Conservation (phyloP, 208 protist genomes). For the Blastocrithidia nonstop region DNA sequence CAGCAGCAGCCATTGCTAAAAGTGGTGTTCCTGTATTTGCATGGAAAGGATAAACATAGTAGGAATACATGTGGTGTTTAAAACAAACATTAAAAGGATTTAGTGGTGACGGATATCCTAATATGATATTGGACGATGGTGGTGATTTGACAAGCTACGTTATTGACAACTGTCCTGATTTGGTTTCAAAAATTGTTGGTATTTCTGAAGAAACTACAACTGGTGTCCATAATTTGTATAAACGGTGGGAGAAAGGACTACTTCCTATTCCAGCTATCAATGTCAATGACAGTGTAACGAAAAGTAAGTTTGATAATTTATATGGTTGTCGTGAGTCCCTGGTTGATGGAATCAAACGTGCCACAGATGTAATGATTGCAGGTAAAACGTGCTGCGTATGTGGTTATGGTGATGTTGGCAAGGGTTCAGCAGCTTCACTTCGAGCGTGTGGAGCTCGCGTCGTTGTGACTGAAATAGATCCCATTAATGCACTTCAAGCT, state of each 20-base stretch:
- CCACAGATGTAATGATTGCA: slow-evolving; percentile 99
- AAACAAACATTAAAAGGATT: slow-evolving; percentile 86
- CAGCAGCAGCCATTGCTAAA: slow-evolving; percentile 76
- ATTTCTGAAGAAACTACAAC: slow-evolving; percentile 99
- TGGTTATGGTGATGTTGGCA: slow-evolving; percentile 99
- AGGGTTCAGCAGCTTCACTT: slow-evolving; percentile 95
- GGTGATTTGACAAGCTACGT: slow-evolving; percentile 98
- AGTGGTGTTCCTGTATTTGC: slow-evolving; percentile 95
- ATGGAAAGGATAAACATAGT: slow-evolving; percentile 99
- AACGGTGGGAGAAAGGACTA: slow-evolving; percentile 87
- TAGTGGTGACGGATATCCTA: slow-evolving; percentile 73
- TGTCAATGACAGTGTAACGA: slow-evolving; percentile 99
- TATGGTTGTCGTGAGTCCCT: slow-evolving; percentile 99
- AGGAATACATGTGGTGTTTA: slow-evolving; percentile 99
- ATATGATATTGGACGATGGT: slow-evolving; percentile 99
- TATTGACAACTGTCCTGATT: slow-evolving; percentile 87
- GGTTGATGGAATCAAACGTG: slow-evolving; percentile 98
- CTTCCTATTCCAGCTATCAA: slow-evolving; percentile 98
- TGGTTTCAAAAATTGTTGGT: slow-evolving; percentile 90
- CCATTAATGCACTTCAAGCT: slow-evolving; percentile 99
- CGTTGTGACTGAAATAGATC: slow-evolving; percentile 98
- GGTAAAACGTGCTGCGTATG: slow-evolving; percentile 96
- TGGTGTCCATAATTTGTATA: slow-evolving; percentile 97
- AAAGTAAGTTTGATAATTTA: slow-evolving; percentile 99
- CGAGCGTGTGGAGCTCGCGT: slow-evolving; percentile 92